These are phyloP conservation scores for Penicillium coffeae DNA, from an alignment of 495 filamentous ascomycete species.

Conservation along the genomic window DNA sequence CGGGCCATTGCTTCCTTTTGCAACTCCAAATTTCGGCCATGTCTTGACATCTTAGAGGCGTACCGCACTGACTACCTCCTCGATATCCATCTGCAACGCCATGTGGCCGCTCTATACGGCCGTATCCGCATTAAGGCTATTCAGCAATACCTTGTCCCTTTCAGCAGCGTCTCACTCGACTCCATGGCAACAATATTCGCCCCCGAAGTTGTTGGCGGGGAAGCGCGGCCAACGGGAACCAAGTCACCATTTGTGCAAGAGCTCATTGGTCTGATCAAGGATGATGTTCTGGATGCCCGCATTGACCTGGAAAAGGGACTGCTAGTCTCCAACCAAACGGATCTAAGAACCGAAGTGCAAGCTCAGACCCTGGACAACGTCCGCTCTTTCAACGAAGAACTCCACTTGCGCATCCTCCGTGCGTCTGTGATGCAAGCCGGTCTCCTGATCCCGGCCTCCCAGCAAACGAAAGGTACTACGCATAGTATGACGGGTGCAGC, in stretches of 20 bases:
- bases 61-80: slow-evolving; percentile 83
- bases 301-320: slow-evolving; percentile 80
- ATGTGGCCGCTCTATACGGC: slow-evolving; percentile 64
- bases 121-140: slow-evolving; percentile 85
- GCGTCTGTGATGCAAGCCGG: slow-evolving; percentile 71
- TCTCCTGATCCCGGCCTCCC: slow-evolving; percentile 59
- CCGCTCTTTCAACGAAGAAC: slow-evolving; percentile 65
- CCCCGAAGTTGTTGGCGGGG: slow-evolving; percentile 30
- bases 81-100: slow-evolving; percentile 79
- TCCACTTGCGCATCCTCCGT: slow-evolving; percentile 68
- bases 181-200: slow-evolving; percentile 65
- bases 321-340: slow-evolving; percentile 63
- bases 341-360: slow-evolving; percentile 67
- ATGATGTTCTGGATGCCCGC: slow-evolving; percentile 66
- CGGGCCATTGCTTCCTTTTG: slow-evolving; percentile 86
- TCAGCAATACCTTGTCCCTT: slow-evolving; percentile 81
- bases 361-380: slow-evolving; percentile 60
- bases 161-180: slow-evolving; percentile 67
- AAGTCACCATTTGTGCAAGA: slow-evolving; percentile 67
- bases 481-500: no score
- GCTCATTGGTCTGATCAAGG: slow-evolving; percentile 70
- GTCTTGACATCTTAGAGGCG: slow-evolving; percentile 74
- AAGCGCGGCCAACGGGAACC: slow-evolving; percentile 39
- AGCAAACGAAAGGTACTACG: no score
- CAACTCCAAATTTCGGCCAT: slow-evolving; percentile 78